Evolutionary conservation across 257 asterid species (phyloP).

Genomic region (Solanum etuberosum): DNA sequence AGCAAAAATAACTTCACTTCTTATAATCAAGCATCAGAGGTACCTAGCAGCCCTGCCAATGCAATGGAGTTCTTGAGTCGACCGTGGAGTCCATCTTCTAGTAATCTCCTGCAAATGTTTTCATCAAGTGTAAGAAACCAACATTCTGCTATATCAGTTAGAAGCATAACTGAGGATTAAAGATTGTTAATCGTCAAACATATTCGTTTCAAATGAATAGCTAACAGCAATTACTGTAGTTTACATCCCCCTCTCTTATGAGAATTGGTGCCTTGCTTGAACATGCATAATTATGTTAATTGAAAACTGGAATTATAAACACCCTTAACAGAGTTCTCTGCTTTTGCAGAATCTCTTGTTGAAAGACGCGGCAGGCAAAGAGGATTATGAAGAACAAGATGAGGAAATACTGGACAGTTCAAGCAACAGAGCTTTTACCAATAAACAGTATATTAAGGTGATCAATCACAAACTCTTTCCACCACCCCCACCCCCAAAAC

Average conservation of each 20-base stretch:
- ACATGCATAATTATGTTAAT: neutral
- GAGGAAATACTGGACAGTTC: neutral
- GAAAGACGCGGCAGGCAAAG: conserved; percentile 1
- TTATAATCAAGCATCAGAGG: conserved; percentile 21
- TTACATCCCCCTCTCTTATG: neutral
- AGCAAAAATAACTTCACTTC: conserved; percentile 4
- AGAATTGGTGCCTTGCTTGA: neutral
- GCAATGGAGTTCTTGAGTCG: conserved; percentile 49
- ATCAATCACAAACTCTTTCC: neutral
- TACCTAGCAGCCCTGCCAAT: conserved; percentile 22
- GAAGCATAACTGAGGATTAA: neutral
- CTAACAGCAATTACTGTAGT: neutral
- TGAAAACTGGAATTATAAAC: neutral
- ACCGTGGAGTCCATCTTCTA: conserved; percentile 46
- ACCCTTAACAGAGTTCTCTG: neutral
- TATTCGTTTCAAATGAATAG: neutral
- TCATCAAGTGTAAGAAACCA: conserved; percentile 33
- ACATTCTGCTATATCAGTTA: neutral
- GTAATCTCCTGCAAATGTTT: conserved; percentile 34
- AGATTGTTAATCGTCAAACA: neutral
- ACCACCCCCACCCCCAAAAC: neutral
- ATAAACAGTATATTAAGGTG: conserved; percentile 26
- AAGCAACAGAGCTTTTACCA: neutral
- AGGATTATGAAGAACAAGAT: conserved; percentile 1
- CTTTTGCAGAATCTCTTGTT: neutral